Evolutionary conservation across 1,284 basidiomycete genomes (phyloP).

Genomic region (Polyporus tsugae): DNA sequence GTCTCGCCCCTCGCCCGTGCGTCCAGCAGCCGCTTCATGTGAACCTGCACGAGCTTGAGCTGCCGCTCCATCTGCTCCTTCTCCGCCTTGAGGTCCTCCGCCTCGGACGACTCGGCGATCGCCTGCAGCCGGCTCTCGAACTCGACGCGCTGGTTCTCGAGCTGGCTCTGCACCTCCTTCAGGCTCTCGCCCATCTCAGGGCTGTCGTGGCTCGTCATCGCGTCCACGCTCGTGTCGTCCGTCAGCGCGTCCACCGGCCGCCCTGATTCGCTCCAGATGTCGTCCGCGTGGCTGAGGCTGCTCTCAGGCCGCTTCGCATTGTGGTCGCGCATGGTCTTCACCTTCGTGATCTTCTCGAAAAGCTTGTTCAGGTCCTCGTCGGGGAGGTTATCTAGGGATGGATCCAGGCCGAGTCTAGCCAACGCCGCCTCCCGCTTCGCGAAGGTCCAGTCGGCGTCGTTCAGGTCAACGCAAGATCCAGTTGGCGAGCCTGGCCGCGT

Average conservation of each 20-base stretch:
- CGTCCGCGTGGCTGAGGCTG: constrained; percentile 84
- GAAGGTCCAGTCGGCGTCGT: constrained; percentile 92
- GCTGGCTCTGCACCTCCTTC: constrained; percentile 74
- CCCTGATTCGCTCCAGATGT: constrained; percentile 85
- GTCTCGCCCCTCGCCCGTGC: constrained; percentile 81
- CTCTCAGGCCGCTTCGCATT: constrained; percentile 83
- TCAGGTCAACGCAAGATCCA: constrained; percentile 69
- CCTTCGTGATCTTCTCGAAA: constrained; percentile 92
- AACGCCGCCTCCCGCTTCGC: constrained; percentile 92
- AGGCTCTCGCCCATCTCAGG: constrained; percentile 70
- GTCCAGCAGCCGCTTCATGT: constrained; percentile 85
- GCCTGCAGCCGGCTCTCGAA: constrained; percentile 74
- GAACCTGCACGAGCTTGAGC: constrained; percentile 79
- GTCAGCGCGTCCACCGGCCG: constrained; percentile 79
- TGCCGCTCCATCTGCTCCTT: constrained; percentile 93
- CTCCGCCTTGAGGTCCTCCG: constrained; percentile 86
- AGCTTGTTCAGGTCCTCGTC: constrained; percentile 94
- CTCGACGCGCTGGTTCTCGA: constrained; percentile 57
- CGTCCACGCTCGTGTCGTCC: constrained; percentile 86
- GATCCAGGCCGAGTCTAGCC: constrained; percentile 83
- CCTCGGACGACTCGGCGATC: constrained; percentile 77
- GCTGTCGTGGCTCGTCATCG: constrained; percentile 69
- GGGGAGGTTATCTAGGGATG: constrained; percentile 88
- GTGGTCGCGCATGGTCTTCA: constrained; percentile 88
- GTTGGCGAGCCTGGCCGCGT: constrained; percentile 84